Evolutionary conservation across 768 basidiomycete genomes (phyloP), one percentile per base, ranked within the genome.

Genomic region (Tylopilus plumbeoviolaceoides): DNA sequence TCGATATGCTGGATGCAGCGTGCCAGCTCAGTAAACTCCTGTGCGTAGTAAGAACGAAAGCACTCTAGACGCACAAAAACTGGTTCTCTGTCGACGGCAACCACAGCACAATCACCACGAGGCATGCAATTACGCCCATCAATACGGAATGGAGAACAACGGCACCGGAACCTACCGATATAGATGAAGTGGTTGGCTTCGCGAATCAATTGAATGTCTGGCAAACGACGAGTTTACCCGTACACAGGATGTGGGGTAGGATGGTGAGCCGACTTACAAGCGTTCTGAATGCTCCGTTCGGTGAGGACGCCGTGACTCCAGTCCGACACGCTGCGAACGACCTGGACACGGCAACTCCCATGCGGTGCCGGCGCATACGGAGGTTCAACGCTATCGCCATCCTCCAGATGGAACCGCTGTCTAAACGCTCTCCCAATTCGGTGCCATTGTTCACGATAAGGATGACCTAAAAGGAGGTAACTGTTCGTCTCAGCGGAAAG

Each of bases 241-340:
- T 51, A 18, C 30, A 31, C 52, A 49, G 39, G n/a, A 47, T 39
- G 47, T 44, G 21, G 23, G 23, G 23, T 23, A 23, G 30, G 31
- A 44, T 20, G 40, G 54, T 33, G 18, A 50, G 7, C 4, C 44
- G 7, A 80, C 87, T 66, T 63, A 91, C 90, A 93, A 44, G 95
- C 95, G 60, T 92, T 88, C 71, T 97, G 95, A 54, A 98, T 92
- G 68, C 90, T 93, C 53, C 83, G 81, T 69, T 98, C 95, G 4
- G 82, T 87, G 58, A 95, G 75, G 33, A 94, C 89, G 3, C 95
- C 95, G 61, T 93, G 91, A 62, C 86, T 89, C 95, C 95, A 99
- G 70, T 98, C 95, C 2, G 78, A 84, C 20, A 94, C 89, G 55
- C 88, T 91, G 49, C 95, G 81, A 40, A 91, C 78, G 15, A 80